These are phyloP conservation scores for Ramicandelaber brevisporus DNA, from an alignment of 192 early-diverging fungal species.

Conservation along the genomic window DNA sequence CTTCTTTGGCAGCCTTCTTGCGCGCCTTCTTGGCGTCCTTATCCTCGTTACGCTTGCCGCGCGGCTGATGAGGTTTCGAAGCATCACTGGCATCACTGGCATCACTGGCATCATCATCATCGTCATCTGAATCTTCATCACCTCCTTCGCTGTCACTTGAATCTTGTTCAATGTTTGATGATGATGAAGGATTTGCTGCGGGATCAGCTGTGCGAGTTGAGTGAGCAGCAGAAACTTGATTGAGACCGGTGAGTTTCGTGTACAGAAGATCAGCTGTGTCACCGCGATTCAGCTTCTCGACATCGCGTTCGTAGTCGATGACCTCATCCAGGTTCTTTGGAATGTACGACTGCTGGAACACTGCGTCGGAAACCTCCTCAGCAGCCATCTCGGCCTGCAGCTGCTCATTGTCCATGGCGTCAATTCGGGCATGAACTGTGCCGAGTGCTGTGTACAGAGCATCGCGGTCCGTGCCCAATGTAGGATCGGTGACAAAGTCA, in stretches of 20 bases:
- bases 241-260: conserved; percentile 25
- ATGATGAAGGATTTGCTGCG: too few relatives aligned
- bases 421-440: conserved; percentile 22
- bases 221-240: too few relatives aligned
- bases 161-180: not conserved
- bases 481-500: conserved; percentile 52
- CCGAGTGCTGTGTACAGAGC: conserved; percentile 43
- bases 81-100: conserved; percentile 8
- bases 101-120: conserved; percentile 13
- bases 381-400: conserved; percentile 29
- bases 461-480: conserved; percentile 26
- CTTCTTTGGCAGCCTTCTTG: conserved; percentile 70
- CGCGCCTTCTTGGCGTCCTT: conserved; percentile 75
- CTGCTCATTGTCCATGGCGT: conserved; percentile 13
- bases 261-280: conserved; percentile 31
- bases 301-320: conserved; percentile 62
- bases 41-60: conserved; percentile 57
- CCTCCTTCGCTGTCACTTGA: conserved; percentile 6
- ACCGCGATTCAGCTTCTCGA: conserved; percentile 41
- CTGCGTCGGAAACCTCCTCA: too few relatives aligned
- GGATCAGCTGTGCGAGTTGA: not conserved
- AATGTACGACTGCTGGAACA: conserved; percentile 78
- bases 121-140: conserved; percentile 9
- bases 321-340: conserved; percentile 81
- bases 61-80: conserved; percentile 14